phyloP scores from a whole-genome alignment of 768 basidiomycete genomes.

The Termitomyces sp. region DNA sequence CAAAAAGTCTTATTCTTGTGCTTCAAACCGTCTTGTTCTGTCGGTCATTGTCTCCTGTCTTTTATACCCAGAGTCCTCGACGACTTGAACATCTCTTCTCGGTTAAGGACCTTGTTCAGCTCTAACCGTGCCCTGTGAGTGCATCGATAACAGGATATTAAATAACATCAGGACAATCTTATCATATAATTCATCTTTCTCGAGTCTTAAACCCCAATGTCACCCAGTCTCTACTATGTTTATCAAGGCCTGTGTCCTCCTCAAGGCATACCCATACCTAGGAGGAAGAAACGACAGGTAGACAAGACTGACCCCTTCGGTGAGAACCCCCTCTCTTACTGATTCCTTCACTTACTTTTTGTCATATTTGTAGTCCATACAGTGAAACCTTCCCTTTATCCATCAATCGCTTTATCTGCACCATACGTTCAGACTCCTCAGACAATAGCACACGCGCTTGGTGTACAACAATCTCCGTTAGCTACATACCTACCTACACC shows the following conservation, averaged over 20 bases:
- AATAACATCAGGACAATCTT: not conserved
- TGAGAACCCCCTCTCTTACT: not conserved
- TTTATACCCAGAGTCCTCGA: not conserved
- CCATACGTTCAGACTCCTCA: slow-evolving; percentile 8
- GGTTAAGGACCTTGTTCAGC: slow-evolving; percentile 3
- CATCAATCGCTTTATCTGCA: slow-evolving; percentile 1
- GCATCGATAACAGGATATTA: slow-evolving; percentile 5
- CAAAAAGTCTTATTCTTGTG: not conserved
- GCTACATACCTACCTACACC: not conserved
- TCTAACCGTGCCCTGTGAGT: not conserved
- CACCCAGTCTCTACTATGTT: slow-evolving; percentile 2
- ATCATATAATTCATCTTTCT: not conserved
- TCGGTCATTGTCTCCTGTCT: not conserved
- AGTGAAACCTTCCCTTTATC: slow-evolving; percentile 7
- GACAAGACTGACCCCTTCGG: slow-evolving; percentile 1
- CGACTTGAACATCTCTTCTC: not conserved
- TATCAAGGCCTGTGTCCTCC: not conserved
- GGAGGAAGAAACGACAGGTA: not conserved
- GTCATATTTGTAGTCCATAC: slow-evolving; percentile 1
- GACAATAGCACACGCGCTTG: not conserved
- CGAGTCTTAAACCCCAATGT: not conserved
- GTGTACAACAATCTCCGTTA: not conserved
- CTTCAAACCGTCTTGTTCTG: not conserved
- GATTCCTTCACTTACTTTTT: not conserved
- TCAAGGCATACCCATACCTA: slow-evolving; percentile 8